A percentile compares a stretch with the other conserved stretches of the same genome.
Conservation (phyloP, 225 moss, liverwort and hornwort species). For the Pleurozium schreberi region DNA sequence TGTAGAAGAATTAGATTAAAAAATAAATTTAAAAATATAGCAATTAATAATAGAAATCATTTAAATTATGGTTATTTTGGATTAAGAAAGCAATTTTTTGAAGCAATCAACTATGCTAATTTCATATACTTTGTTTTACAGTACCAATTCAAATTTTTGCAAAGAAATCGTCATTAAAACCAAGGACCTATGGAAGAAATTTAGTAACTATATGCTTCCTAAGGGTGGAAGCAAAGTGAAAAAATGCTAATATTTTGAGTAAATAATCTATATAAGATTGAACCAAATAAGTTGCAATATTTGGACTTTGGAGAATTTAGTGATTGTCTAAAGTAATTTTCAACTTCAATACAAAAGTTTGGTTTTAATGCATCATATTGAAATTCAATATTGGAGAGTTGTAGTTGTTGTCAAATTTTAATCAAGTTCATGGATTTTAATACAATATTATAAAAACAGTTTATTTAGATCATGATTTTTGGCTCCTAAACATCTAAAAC, state of each 20-base stretch:
- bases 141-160: not conserved
- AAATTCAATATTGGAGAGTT: too few species aligned
- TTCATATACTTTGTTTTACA: not conserved
- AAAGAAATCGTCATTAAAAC: not conserved
- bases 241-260: not conserved
- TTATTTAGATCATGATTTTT: too few species aligned
- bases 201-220: not conserved
- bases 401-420: too few species aligned
- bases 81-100: not conserved
- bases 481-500: too few species aligned
- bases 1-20: not conserved
- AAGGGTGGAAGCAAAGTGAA: not conserved
- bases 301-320: too few species aligned
- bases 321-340: too few species aligned
- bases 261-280: not conserved
- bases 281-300: not conserved
- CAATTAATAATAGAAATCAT: too few species aligned
- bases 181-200: not conserved
- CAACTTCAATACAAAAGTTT: too few species aligned
- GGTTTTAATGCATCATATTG: not conserved
- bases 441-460: too few species aligned
- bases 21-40: too few species aligned
- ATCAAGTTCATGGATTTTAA: not conserved
- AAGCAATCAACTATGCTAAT: not conserved
- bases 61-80: too few species aligned